Evolutionary conservation across 2,329 filamentous ascomycete genomes (phyloP).

Genomic region (Dendryphion nanum): DNA sequence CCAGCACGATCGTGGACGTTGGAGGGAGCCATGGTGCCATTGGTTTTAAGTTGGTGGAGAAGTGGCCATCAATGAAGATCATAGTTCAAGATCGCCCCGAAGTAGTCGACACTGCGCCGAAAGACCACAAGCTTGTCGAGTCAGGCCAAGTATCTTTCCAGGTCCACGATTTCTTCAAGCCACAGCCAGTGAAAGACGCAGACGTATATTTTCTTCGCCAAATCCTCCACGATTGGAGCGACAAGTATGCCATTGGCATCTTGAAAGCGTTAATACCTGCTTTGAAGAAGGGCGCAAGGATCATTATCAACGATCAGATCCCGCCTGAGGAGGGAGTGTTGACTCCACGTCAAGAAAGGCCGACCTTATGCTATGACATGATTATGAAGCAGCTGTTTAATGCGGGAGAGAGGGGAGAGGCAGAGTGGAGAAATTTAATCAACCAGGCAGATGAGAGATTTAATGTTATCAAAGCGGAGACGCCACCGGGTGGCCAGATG

Average conservation of each 20-base stretch:
- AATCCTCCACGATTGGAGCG: conserved; percentile 63
- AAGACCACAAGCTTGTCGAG: conserved; percentile 19
- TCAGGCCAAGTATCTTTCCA: conserved; percentile 31
- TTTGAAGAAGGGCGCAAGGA: conserved; percentile 16
- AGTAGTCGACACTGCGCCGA: conserved; percentile 23
- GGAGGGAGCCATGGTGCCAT: conserved; percentile 5
- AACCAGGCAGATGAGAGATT: conserved; percentile 47
- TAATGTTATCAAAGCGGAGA: conserved; percentile 23
- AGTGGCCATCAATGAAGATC: conserved; percentile 16
- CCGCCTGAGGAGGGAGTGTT: conserved; percentile 20
- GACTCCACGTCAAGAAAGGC: conserved; percentile 21
- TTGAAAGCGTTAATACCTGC: conserved; percentile 16
- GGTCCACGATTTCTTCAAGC: conserved; percentile 58
- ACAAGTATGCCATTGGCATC: conserved; percentile 42
- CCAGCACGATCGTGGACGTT: conserved; percentile 3
- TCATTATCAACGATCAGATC: conserved; percentile 26
- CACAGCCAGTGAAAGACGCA: conserved; percentile 51
- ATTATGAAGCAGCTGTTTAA: conserved; percentile 53
- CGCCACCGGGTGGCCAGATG: conserved; percentile 4
- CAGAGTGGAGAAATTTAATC: conserved; percentile 50
- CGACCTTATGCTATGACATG: conserved; percentile 44
- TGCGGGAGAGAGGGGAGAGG: conserved; percentile 46
- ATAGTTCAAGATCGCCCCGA: conserved; percentile 32
- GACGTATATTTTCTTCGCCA: conserved; percentile 58
- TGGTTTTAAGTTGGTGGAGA: conserved; percentile 1